These are phyloP conservation scores for Pontederia crassipes DNA, from an alignment of 176 grass and related monocot genomes.

Conservation along the genomic window DNA sequence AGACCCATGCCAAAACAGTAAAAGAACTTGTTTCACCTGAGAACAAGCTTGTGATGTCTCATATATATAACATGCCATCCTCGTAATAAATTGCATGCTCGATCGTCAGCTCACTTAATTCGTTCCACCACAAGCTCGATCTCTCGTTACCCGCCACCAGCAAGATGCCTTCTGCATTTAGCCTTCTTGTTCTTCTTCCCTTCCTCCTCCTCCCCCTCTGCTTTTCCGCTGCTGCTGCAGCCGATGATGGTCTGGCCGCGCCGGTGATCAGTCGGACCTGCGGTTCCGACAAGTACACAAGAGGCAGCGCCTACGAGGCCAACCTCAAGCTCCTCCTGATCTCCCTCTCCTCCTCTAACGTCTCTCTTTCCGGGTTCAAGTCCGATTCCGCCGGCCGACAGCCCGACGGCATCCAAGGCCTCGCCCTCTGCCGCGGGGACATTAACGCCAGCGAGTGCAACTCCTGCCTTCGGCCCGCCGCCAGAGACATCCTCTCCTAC, in stretches of 20 bases:
- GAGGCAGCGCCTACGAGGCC: slow-evolving; percentile 35
- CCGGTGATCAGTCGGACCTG: too few species aligned
- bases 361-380: slow-evolving; percentile 17
- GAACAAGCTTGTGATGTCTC: too few species aligned
- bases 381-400: not conserved
- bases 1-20: too few species aligned
- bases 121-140: too few species aligned
- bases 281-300: slow-evolving; percentile 6
- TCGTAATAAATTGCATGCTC: too few species aligned
- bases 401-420: slow-evolving; percentile 24
- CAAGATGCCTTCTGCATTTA: too few species aligned
- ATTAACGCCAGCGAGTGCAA: slow-evolving; percentile 20
- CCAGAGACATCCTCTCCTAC: not conserved
- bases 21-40: too few species aligned
- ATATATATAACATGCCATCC: too few species aligned
- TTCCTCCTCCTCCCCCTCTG: not conserved
- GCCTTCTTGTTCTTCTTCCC: not conserved
- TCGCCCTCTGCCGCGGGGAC: slow-evolving; percentile 31
- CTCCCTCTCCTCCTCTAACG: not conserved
- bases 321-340: slow-evolving; percentile 24
- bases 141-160: slow-evolving; percentile 33
- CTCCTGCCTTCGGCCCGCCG: slow-evolving; percentile 13
- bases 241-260: too few species aligned
- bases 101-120: too few species aligned
- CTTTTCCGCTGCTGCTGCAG: too few species aligned